Conservation (phyloP, 805 yeast genomes). For the Candida michaelii region DNA sequence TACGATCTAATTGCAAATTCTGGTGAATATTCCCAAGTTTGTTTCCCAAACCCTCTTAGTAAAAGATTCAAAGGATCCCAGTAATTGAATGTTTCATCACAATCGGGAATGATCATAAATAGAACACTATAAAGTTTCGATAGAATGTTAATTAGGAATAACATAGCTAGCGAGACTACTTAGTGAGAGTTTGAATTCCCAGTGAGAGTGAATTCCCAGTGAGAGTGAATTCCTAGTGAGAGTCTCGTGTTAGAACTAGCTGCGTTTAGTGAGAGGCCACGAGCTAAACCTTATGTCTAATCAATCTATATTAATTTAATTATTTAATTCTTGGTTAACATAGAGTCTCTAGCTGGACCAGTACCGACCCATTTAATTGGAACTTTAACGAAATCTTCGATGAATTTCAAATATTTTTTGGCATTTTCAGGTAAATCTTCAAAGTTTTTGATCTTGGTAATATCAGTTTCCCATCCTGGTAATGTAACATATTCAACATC, state of each 20-base stretch:
- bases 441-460: slow-evolving; percentile 66
- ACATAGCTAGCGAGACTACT: not conserved
- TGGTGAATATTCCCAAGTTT: slow-evolving; percentile 97
- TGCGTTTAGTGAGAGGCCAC: no score
- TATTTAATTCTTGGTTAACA: slow-evolving; percentile 58
- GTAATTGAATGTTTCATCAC: slow-evolving; percentile 90
- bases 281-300: not conserved
- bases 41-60: slow-evolving; percentile 80
- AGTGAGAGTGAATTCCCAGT: no score
- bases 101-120: slow-evolving; percentile 76
- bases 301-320: not conserved
- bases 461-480: slow-evolving; percentile 93
- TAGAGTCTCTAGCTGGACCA: slow-evolving; percentile 94
- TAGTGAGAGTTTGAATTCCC: not conserved
- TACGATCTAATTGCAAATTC: slow-evolving; percentile 85
- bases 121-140: slow-evolving; percentile 41
- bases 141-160: slow-evolving; percentile 10
- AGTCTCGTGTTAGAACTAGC: no score
- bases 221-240: no score
- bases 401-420: slow-evolving; percentile 75
- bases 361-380: slow-evolving; percentile 98
- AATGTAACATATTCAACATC: slow-evolving; percentile 89
- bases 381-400: slow-evolving; percentile 80
- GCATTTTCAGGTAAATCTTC: slow-evolving; percentile 88
- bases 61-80: slow-evolving; percentile 90